These are phyloP conservation scores for Paraglomus brasilianum DNA, from an alignment of 192 early-diverging fungal genomes.

Conservation along the genomic window DNA sequence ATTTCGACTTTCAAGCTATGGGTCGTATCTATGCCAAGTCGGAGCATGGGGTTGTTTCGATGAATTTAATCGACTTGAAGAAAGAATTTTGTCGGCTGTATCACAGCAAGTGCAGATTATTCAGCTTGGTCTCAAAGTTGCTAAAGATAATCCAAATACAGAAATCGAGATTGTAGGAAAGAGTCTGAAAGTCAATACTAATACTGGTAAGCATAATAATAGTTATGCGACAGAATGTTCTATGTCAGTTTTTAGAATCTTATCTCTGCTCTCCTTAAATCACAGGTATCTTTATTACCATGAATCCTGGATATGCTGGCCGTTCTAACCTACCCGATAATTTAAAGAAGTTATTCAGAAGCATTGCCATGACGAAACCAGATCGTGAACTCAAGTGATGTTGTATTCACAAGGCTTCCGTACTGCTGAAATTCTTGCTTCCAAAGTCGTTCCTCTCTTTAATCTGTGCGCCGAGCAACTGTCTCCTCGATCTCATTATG, in stretches of 20 bases:
- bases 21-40: constrained; percentile 97
- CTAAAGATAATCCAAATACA: constrained; percentile 55
- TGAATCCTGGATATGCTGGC: constrained; percentile 99
- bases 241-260: background rate
- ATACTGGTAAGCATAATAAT: constrained; percentile 52
- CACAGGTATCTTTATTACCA: constrained; percentile 92
- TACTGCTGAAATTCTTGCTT: constrained; percentile 87
- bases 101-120: constrained; percentile 99
- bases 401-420: constrained; percentile 99
- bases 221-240: background rate
- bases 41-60: constrained; percentile 99
- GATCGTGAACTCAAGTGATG: constrained; percentile 98
- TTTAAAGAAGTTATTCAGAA: constrained; percentile 97
- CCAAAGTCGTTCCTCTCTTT: constrained; percentile 97
- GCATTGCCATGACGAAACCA: constrained; percentile 98
- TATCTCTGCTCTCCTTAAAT: background rate
- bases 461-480: constrained; percentile 94
- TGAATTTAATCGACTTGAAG: constrained; percentile 99
- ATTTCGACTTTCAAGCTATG: constrained; percentile 99
- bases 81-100: constrained; percentile 96
- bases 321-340: constrained; percentile 99
- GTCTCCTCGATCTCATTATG: constrained; percentile 95
- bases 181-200: constrained; percentile 76
- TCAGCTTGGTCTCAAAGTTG: constrained; percentile 83
- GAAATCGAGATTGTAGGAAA: constrained; percentile 96